Evolutionary conservation across 2,329 filamentous ascomycete species (phyloP).

Genomic region (Stachybotrys echinatus): DNA sequence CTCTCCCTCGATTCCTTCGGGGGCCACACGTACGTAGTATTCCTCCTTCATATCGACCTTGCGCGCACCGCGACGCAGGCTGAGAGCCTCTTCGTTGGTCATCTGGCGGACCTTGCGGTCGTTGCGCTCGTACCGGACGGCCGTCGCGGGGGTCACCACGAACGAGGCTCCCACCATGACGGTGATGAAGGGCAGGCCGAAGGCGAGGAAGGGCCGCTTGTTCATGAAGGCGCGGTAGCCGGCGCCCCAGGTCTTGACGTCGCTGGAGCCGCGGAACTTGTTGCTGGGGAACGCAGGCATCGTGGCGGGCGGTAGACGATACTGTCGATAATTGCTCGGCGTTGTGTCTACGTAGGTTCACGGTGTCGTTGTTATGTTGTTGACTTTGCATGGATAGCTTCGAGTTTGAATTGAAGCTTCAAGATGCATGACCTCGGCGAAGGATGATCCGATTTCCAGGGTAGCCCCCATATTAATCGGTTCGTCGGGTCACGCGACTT

Average conservation of each 20-base stretch:
- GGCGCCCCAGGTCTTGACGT: conserved; percentile 64
- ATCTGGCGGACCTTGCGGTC: conserved; percentile 85
- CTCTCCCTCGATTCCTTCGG: not conserved
- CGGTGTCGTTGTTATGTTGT: not conserved
- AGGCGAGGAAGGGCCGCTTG: conserved; percentile 82
- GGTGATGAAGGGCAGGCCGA: conserved; percentile 86
- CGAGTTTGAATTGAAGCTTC: conserved; percentile 5
- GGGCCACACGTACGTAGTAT: conserved; percentile 65
- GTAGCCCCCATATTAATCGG: not conserved
- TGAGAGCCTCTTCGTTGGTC: conserved; percentile 79
- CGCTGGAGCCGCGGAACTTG: conserved; percentile 62
- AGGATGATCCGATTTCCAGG: not conserved
- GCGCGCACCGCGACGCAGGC: conserved; percentile 64
- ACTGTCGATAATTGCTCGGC: too few relatives aligned
- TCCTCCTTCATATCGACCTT: conserved; percentile 78
- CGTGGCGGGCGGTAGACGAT: too few relatives aligned
- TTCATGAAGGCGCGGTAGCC: conserved; percentile 71
- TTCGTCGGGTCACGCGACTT: too few relatives aligned
- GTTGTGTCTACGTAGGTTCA: not conserved
- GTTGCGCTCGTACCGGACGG: conserved; percentile 87
- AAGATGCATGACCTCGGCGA: conserved; percentile 8
- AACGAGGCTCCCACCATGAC: conserved; percentile 92
- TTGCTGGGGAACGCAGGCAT: conserved; percentile 59
- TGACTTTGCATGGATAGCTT: conserved; percentile 8
- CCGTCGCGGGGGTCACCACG: conserved; percentile 88